Percentiles rank a stretch among this genome's conserved stretches.
These are phyloP conservation scores for Piper betle DNA, from an alignment of 164 flowering plant species.

Conservation along the genomic window DNA sequence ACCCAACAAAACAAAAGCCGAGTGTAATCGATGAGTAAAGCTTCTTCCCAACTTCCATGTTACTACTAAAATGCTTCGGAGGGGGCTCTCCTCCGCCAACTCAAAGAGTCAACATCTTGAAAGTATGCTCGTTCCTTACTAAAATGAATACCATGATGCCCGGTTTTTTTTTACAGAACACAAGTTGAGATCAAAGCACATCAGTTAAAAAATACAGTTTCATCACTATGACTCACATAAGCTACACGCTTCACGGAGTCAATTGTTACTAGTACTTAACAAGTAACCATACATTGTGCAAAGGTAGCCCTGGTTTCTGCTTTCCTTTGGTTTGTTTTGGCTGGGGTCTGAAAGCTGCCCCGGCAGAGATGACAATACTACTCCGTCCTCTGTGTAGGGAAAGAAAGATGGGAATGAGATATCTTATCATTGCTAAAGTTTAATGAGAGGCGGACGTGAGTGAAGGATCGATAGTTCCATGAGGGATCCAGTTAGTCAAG, in stretches of 20 bases:
- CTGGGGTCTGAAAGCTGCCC: conserved; percentile 25
- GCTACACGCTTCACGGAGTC: no score
- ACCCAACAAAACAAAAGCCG: conserved; percentile 32
- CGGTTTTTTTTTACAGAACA: conserved; percentile 34
- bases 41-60: not conserved
- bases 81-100: conserved; percentile 89
- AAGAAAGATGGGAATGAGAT: no score
- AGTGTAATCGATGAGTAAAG: not conserved
- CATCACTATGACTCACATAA: not conserved
- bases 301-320: conserved; percentile 43
- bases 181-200: not conserved
- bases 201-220: not conserved
- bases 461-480: no score
- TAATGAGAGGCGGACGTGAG: no score
- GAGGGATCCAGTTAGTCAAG: no score
- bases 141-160: conserved; percentile 29
- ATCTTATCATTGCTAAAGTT: no score
- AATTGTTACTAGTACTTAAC: not conserved
- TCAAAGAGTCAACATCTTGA: conserved; percentile 80
- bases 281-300: conserved; percentile 34
- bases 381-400: conserved; percentile 55
- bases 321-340: conserved; percentile 23
- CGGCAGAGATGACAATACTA: conserved; percentile 49
- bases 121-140: conserved; percentile 72
- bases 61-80: conserved; percentile 48